Percentiles rank a stretch among this genome's conserved stretches.
Conservation (phyloP, 2,329 filamentous ascomycete genomes). For the Nectriaceae sp. region DNA sequence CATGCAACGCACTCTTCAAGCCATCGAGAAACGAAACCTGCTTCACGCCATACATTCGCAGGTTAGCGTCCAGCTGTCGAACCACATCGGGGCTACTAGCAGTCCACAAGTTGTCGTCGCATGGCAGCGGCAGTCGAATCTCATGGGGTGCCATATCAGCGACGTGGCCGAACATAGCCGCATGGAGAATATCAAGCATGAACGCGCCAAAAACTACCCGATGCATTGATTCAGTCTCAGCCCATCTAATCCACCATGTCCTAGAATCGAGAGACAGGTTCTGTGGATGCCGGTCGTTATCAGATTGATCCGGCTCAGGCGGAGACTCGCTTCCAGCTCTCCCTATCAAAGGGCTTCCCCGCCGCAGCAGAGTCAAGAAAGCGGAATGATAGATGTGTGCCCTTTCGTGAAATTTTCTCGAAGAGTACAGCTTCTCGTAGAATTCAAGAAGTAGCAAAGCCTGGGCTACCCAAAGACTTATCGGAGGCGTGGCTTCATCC, state of each 20-base stretch:
- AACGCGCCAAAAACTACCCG: constrained; percentile 88
- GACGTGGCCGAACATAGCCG: constrained; percentile 88
- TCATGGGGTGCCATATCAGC: constrained; percentile 92
- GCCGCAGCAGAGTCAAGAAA: constrained; percentile 79
- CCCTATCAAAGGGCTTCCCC: constrained; percentile 84
- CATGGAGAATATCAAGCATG: constrained; percentile 85
- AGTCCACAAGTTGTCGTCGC: constrained; percentile 84
- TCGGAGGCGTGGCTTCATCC: constrained; percentile 79
- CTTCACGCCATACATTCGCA: constrained; percentile 78
- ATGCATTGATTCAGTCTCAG: constrained; percentile 83
- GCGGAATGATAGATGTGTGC: constrained; percentile 89
- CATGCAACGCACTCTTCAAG: constrained; percentile 80
- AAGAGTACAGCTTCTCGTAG: constrained; percentile 91
- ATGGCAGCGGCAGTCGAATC: constrained; percentile 81
- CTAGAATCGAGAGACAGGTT: constrained; percentile 40
- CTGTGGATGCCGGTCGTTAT: constrained; percentile 40
- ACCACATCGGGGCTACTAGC: constrained; percentile 78
- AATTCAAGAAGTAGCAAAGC: constrained; percentile 80
- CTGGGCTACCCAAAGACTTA: constrained; percentile 87
- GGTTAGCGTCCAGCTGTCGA: constrained; percentile 72
- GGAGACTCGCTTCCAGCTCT: constrained; percentile 78
- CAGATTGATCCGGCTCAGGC: constrained; percentile 48
- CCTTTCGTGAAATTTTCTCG: constrained; percentile 78
- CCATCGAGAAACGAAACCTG: constrained; percentile 81
- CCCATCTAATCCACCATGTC: constrained; percentile 83